Base-by-base conservation (phyloP, 495 filamentous ascomycete genomes). In the Aspergillus panamensis region DNA sequence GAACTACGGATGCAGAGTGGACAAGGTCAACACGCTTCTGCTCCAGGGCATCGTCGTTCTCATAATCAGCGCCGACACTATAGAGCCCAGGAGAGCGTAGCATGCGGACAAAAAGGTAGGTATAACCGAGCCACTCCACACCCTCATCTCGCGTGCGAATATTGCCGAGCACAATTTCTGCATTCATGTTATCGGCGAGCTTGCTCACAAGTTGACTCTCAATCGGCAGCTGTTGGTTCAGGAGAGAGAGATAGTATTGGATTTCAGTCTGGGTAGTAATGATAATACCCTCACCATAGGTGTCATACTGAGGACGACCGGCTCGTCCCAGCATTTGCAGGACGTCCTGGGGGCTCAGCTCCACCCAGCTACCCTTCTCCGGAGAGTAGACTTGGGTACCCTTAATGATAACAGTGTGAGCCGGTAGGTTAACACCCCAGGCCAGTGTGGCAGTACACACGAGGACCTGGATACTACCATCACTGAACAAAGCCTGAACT, bases 241-340 rank as follows among this genome's bases (percentile, higher is more conserved):
- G 80, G 32, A 99, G 80, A 1, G 92, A 96, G 10, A 97, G 83
- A 57, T 97, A 99, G 71, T 97, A 99, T 57, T 96, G 91, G 66
- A 97, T 90, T 73, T 99, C 94, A 14, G 80, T 76, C 66, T 97
- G 93, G 1, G 90, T 91, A 0, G 94, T 99, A 64, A 99, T 97
- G 68, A 99, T 97, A 67, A 97, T 96, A 70, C 94, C 94, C 63
- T 97, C 94, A 65, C 94, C 94, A 65, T 94, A 97, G 0, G 92
- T 97, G 70, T 99, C 94, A 65, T 91, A 99, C 63, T 99, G 94
- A 8, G 94, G 94, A 53, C 94, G 85, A 68, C 94, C 94, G 43
- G 94, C 94, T 76, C 94, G 91, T 63, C 94, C 94, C 62, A 99
- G 85, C 94, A 99, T 99, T 70, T 99, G 94, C 33, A 99, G 79